These are phyloP conservation scores for Aspergillus asperescens DNA, from an alignment of 495 filamentous ascomycete genomes.

Conservation along the genomic window DNA sequence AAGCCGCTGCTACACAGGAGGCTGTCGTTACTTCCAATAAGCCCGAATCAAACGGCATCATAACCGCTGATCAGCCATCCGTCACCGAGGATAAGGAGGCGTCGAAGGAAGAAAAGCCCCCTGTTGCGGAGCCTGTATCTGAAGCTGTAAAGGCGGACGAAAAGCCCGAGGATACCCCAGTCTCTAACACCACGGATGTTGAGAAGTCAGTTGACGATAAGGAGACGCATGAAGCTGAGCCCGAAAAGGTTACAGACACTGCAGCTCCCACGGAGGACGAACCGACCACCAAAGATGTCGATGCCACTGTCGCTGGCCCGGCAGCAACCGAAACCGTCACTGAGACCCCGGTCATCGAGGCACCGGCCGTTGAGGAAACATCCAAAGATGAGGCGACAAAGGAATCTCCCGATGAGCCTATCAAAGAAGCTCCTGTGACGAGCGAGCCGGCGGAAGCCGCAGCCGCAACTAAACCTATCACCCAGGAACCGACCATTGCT, in stretches of 20 bases:
- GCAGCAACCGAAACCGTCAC: neutral
- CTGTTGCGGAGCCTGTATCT: neutral
- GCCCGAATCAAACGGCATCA: conserved; percentile 11
- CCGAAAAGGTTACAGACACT: conserved; percentile 14
- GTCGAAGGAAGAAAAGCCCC: neutral
- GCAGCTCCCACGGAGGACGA: conserved; percentile 10
- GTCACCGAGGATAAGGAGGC: neutral
- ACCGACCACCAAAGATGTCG: conserved; percentile 5
- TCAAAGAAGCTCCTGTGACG: neutral
- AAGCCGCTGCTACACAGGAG: conserved; percentile 2
- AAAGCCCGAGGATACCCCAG: conserved; percentile 6
- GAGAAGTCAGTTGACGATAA: neutral
- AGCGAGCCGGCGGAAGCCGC: conserved; percentile 1
- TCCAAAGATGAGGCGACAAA: conserved; percentile 8
- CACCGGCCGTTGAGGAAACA: conserved; percentile 9
- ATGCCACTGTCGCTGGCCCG: conserved; percentile 8
- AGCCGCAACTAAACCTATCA: conserved; percentile 9
- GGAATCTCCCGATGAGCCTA: neutral
- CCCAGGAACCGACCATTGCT: neutral
- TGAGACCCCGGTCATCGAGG: conserved; percentile 10
- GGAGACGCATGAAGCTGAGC: conserved; percentile 2
- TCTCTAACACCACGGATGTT: neutral
- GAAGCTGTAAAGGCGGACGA: neutral
- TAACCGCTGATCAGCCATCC: conserved; percentile 3
- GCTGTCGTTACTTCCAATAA: neutral